Percentiles rank a stretch among this genome's conserved stretches.
Conservation (phyloP, 2,329 filamentous ascomycete species). For the Rhynchosporium secalis region DNA sequence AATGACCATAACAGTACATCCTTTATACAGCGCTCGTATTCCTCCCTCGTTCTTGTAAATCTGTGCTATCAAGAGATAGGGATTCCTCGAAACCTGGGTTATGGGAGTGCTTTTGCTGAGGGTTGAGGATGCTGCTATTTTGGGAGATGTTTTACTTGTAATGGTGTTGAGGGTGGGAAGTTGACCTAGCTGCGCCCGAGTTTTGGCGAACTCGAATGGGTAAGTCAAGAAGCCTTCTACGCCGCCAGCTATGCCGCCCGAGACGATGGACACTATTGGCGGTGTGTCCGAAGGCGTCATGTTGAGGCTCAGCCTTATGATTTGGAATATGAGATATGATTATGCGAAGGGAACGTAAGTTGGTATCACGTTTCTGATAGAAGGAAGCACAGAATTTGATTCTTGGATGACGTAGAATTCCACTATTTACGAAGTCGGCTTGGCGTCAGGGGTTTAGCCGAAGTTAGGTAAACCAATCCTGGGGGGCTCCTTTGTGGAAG, state of each 20-base stretch:
- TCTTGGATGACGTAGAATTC: not conserved
- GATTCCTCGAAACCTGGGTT: conserved; percentile 51
- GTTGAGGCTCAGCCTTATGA: not conserved
- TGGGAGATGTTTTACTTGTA: too few relatives aligned
- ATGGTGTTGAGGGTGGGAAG: not conserved
- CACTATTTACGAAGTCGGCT: not conserved
- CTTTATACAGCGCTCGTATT: conserved; percentile 49
- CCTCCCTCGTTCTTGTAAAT: conserved; percentile 60
- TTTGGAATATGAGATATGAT: not conserved
- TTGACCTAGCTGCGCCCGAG: conserved; percentile 54
- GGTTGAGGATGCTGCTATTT: conserved; percentile 19
- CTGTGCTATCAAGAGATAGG: conserved; percentile 55
- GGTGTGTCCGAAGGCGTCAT: conserved; percentile 20
- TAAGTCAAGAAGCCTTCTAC: conserved; percentile 45
- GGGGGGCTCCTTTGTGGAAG: too few relatives aligned
- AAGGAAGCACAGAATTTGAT: not conserved
- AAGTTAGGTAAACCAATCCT: not conserved
- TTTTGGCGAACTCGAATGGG: conserved; percentile 67
- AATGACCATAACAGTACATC: conserved; percentile 30
- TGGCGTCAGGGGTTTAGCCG: conserved; percentile 6
- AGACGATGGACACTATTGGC: conserved; percentile 31
- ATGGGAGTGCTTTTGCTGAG: conserved; percentile 40
- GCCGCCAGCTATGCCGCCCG: conserved; percentile 34
- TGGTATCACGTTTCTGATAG: conserved; percentile 2
- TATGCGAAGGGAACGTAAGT: not conserved